These are phyloP conservation scores for Talaromyces piceae DNA, from an alignment of 2,329 filamentous ascomycete species.

Conservation along the genomic window DNA sequence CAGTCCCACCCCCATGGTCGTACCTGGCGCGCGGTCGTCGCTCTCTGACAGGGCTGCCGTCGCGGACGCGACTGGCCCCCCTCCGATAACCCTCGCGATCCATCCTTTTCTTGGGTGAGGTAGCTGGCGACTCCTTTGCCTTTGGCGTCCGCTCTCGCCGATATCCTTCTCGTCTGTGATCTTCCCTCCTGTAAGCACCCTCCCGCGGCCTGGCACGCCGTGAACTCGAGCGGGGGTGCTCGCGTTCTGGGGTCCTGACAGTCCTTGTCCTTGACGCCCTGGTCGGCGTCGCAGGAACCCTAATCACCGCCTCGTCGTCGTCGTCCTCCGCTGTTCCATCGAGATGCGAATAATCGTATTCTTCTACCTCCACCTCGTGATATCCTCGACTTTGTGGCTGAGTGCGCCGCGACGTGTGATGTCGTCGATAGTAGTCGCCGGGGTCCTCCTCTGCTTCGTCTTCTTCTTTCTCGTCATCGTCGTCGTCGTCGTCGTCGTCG, in stretches of 20 bases:
- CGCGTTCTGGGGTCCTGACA: not conserved
- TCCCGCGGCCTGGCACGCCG: slow-evolving; percentile 21
- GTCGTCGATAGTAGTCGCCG: slow-evolving; percentile 11
- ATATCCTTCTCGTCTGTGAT: slow-evolving; percentile 4
- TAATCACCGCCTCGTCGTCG: not conserved
- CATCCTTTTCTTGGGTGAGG: slow-evolving; percentile 28
- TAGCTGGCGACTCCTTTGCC: slow-evolving; percentile 30
- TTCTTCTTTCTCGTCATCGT: too few relatives aligned
- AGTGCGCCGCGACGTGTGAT: slow-evolving; percentile 14
- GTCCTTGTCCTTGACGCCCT: not conserved
- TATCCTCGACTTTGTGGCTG: slow-evolving; percentile 16
- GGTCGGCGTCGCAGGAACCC: not conserved
- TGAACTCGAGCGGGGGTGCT: slow-evolving; percentile 17
- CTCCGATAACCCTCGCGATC: slow-evolving; percentile 27
- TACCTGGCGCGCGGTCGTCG: slow-evolving; percentile 17
- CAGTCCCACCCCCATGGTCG: slow-evolving; percentile 17
- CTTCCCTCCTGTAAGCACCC: slow-evolving; percentile 13
- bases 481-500: slow-evolving; percentile 5
- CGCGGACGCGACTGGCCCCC: slow-evolving; percentile 18
- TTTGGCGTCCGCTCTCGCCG: slow-evolving; percentile 21
- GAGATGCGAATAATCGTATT: slow-evolving; percentile 14
- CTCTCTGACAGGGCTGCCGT: slow-evolving; percentile 19
- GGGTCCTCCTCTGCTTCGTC: too few relatives aligned
- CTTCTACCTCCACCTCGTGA: slow-evolving; percentile 14
- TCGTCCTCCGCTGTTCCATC: not conserved